Base-by-base conservation (phyloP, 2,329 filamentous ascomycete genomes). In the Alternaria triticina region DNA sequence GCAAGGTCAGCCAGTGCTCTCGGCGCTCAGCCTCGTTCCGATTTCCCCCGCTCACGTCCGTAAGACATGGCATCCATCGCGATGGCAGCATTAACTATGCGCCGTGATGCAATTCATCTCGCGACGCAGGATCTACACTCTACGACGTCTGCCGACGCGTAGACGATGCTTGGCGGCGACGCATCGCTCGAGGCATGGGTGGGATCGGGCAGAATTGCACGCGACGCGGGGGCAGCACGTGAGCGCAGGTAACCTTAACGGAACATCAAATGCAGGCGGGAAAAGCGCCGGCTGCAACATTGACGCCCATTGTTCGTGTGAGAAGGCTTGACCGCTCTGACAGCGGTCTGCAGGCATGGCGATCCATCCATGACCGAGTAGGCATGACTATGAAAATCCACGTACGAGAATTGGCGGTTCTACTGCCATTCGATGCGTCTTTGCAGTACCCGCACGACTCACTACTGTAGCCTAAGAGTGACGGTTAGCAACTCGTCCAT, bases 391-490 rank as follows among this genome's bases (percentile, higher is more conserved):
- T 27, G 61, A 69, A 62, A 17, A 62, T 57, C 49, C 62, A 83
- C 83, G 78, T 82, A 85, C 83, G 82, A 75, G 83, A 84, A 69
- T 82, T 74, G 66, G 81, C 79, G 71, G 76, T 82, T 73, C 82
- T 81, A 74, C 79, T 78, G 82, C 82, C 83, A 77, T 80, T 79
- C 49, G 81, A 74, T 67, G 78, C 75, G 66, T 79, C 74, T 79
- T 84, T 85, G 80, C 83, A 85, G 73, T 85, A 85, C 58, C 83
- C 83, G 73, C 83, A 85, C 63, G 82, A 81, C 69, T 83, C 80
- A 62, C 76, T 77, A 68, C 83, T 81, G 74, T 85, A 85, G 73
- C 83, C 83, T 85, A 61, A 54, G 65, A 57, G 57, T 57, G 57
- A 65, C 56, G 56, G 74, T 78, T 68, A 76, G 70, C 70, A 57